These are phyloP conservation scores for Chondrostereum purpureum DNA, from an alignment of 1,284 basidiomycete species.

Conservation along the genomic window DNA sequence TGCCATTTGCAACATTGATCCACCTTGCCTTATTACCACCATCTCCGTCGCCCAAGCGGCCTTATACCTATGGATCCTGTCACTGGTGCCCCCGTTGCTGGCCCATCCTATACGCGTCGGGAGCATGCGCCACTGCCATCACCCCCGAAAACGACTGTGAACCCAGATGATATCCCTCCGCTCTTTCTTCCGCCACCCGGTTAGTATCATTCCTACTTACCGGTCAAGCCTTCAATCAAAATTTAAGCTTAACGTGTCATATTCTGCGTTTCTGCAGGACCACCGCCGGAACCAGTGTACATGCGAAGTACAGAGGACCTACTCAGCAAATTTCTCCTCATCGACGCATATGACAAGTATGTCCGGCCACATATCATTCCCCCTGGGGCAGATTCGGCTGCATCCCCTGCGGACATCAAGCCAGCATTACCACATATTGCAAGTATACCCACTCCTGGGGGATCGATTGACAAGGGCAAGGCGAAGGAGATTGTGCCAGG, in stretches of 20 bases:
- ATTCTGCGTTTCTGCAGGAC: constrained; percentile 25
- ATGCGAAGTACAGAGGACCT: constrained; percentile 71
- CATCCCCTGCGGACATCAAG: constrained; percentile 16
- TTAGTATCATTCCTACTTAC: constrained; percentile 16
- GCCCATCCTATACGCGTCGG: constrained; percentile 29
- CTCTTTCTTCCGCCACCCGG: constrained; percentile 41
- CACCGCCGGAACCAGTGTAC: constrained; percentile 38
- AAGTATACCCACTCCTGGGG: constrained; percentile 13
- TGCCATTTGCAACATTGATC: neutral
- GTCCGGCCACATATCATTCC: constrained; percentile 47
- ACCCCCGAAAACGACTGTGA: constrained; percentile 10
- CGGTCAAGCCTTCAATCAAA: constrained; percentile 6
- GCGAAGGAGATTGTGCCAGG: constrained; percentile 44
- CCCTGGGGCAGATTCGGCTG: constrained; percentile 18
- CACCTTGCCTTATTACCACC: constrained; percentile 6
- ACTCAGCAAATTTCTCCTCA: constrained; percentile 58
- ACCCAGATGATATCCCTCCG: constrained; percentile 13
- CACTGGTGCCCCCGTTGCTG: constrained; percentile 31
- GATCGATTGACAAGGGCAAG: constrained; percentile 50
- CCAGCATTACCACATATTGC: constrained; percentile 18
- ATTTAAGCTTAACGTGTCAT: constrained; percentile 2
- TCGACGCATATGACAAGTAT: constrained; percentile 69
- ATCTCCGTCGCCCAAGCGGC: neutral
- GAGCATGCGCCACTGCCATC: constrained; percentile 11
- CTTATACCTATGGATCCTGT: constrained; percentile 6